Base-by-base conservation (phyloP, 78 protist genomes). In the Chrysochromulina parva region DNA sequence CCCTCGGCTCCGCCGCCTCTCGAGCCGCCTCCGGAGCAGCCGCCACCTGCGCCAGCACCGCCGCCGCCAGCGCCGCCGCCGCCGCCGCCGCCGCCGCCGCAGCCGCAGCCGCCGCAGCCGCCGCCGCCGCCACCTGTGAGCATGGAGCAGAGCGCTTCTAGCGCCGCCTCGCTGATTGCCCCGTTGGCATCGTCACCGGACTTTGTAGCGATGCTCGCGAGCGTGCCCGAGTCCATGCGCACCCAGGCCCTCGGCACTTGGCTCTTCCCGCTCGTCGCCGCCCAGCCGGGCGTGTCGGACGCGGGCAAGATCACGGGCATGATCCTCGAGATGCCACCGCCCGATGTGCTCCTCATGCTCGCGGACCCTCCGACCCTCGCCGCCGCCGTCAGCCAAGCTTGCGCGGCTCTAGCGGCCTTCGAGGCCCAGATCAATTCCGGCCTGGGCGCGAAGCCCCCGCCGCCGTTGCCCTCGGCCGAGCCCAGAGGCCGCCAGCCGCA, bases 381-480 rank as follows among this genome's bases (percentile, higher is more conserved):
- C 62, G 20, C 20, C 62, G 10, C 62, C 5, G 20, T 58, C 62
- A 10, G 62, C 62, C 62, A 10, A 10, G 26, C 67, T 17, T 1
- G 67, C 67, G 67, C 67, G 26, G 11, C 24, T 60, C 26, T 22
- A 1, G 67, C 26, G 26, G 11, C 26, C 67, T 10, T 1, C 67
- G 26, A 22, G 26, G 67, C 4, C 67, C 24, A 22, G 26, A 4
- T 1, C 11, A 1, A 2, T 28, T 3, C 78, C 50, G 53, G 11
- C 78, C 50, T 17, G 71, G 71, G n/a, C n/a, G n/a, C 71, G 11
- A 65, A 65, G 71, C 78, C 78, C 24, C 47, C 78, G 78, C 78
- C 78, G 24, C 2, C 3, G 16, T 1, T 9, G 13, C 78, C 78
- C 11, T 50, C 78, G 53, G n/a, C n/a, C n/a, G n/a, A n/a, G n/a